These are phyloP conservation scores for Irpex sp. DNA, from an alignment of 1,284 basidiomycete genomes.

Conservation along the genomic window DNA sequence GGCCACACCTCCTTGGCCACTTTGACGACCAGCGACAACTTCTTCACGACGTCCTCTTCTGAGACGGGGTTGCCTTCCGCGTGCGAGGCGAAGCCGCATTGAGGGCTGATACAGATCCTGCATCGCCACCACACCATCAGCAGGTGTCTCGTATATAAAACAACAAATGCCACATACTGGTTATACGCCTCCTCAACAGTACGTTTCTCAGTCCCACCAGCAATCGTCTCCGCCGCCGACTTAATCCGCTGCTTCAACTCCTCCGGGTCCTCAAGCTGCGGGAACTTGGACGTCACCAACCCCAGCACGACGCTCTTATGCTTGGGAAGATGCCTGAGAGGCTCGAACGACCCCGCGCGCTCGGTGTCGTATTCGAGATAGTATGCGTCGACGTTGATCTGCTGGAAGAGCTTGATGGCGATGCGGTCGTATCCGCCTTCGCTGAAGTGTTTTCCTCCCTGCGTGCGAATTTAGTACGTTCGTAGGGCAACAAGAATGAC, in stretches of 20 bases:
- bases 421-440: conserved; percentile 77
- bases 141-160: neutral
- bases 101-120: conserved; percentile 67
- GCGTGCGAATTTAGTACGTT: neutral
- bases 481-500: neutral
- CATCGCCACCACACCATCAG: neutral
- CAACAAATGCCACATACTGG: conserved; percentile 41
- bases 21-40: conserved; percentile 48
- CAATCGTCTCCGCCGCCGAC: conserved; percentile 60
- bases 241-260: conserved; percentile 58
- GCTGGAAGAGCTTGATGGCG: conserved; percentile 69
- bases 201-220: conserved; percentile 48
- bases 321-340: conserved; percentile 61
- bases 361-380: conserved; percentile 81
- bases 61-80: conserved; percentile 62
- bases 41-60: conserved; percentile 48
- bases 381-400: conserved; percentile 72
- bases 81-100: conserved; percentile 74
- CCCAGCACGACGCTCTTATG: conserved; percentile 73
- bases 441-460: conserved; percentile 64
- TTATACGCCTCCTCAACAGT: conserved; percentile 52
- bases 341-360: conserved; percentile 69
- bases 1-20: conserved; percentile 53
- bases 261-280: conserved; percentile 59
- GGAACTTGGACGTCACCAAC: conserved; percentile 70